Evolutionary conservation across 768 basidiomycete species (phyloP), one percentile per base, ranked within the genome.

Genomic region (Pleurotus citrinopileatus): DNA sequence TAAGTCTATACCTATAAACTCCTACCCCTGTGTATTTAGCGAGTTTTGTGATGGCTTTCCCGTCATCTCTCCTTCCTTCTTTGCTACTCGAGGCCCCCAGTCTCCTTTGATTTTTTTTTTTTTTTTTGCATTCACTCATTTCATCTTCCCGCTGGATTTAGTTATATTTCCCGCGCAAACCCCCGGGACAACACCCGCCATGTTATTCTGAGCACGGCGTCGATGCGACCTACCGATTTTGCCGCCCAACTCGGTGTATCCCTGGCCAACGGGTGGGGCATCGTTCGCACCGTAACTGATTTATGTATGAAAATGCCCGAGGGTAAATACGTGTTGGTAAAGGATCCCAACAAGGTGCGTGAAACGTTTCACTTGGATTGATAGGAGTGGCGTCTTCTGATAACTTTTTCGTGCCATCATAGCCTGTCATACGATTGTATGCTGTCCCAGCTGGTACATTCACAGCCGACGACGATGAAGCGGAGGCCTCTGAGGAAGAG

Each of bases 211-310:
- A 95, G 91, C 70, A 92, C 95, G 1, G 90, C 94, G 22, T 94
- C 94, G 17, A 86, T 94, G 81, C 91, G 96, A 50, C 96, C 97
- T 4, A 80, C 82, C 17, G 97, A 98, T 58, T 98, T 98, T 63
- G 95, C 97, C 7, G 79, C 76, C 5, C 97, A 98, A 70, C 88
- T 98, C 60, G 98, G 98, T 68, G 87, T 99, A 32, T 96, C 94
- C 23, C 73, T 98, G 52, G 76, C 90, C 28, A 98, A 98, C 66
- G 97, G 97, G 9, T 99, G 97, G 97, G 97, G 97, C 52, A 98
- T 99, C 63, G 92, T 98, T 27, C 81, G 97, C 56, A 96, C 91
- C 10, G 87, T 99, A 55, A 89, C 91, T 25, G 97, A 99, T 64
- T 71, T 98, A 56, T 91, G 90, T 69, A 84, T 97, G 84, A 94